phyloP scores from a whole-genome alignment of 2,329 filamentous ascomycete species.

The Colletotrichum brevisporum region DNA sequence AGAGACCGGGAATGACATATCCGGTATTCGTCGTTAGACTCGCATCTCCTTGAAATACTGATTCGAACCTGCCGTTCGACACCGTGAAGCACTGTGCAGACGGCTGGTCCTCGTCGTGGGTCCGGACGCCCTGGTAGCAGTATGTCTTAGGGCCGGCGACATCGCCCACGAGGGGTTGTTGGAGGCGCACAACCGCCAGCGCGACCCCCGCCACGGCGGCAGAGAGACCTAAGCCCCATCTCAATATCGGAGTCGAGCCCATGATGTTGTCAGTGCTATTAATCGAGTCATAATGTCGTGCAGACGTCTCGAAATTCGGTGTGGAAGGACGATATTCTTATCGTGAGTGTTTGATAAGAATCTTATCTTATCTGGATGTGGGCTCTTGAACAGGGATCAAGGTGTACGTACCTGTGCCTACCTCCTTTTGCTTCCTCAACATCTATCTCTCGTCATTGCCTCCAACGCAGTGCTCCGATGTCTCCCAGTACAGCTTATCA shows the following conservation, averaged over 20 bases:
- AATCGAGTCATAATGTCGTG: slow-evolving; percentile 4
- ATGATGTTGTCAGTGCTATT: slow-evolving; percentile 14
- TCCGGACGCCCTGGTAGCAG: slow-evolving; percentile 58
- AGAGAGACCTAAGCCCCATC: slow-evolving; percentile 47
- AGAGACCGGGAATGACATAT: slow-evolving; percentile 75
- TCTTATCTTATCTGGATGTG: slow-evolving; percentile 27
- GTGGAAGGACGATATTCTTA: slow-evolving; percentile 33
- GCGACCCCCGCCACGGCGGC: slow-evolving; percentile 47
- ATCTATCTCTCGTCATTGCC: too few species aligned
- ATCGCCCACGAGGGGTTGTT: slow-evolving; percentile 38
- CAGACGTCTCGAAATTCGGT: slow-evolving; percentile 26
- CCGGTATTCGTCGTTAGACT: slow-evolving; percentile 54
- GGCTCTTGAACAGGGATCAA: slow-evolving; percentile 7
- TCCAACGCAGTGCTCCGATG: too few species aligned
- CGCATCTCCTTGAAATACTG: slow-evolving; percentile 56
- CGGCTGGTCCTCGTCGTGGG: slow-evolving; percentile 53
- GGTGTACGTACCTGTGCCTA: background rate
- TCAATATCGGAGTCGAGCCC: slow-evolving; percentile 27
- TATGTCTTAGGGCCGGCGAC: slow-evolving; percentile 45
- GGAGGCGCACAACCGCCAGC: slow-evolving; percentile 47
- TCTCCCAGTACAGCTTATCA: too few species aligned
- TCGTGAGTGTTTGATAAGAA: slow-evolving; percentile 27
- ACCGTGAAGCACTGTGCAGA: slow-evolving; percentile 70
- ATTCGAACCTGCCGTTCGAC: slow-evolving; percentile 63
- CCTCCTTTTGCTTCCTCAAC: too few species aligned